Conservation (phyloP, 768 basidiomycete genomes). For the Dentipellis fragilis region DNA sequence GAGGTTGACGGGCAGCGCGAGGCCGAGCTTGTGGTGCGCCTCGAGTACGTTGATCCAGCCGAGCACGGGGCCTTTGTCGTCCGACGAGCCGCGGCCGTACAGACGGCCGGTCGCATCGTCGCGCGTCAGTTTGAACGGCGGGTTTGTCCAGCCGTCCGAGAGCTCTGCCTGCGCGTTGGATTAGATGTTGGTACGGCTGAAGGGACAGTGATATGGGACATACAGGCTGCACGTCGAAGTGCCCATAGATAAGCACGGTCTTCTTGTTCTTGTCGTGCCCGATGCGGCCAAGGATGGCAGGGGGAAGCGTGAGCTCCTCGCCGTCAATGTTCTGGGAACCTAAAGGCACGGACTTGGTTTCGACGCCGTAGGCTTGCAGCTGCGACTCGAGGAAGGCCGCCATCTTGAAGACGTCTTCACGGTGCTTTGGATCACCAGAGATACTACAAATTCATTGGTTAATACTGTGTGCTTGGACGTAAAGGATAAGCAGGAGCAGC, state of each 20-base stretch:
- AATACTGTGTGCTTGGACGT: not conserved
- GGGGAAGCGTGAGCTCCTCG: conserved; percentile 65
- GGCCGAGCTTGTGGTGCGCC: conserved; percentile 58
- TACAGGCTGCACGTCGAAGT: conserved; percentile 93
- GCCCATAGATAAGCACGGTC: conserved; percentile 89
- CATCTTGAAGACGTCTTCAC: conserved; percentile 80
- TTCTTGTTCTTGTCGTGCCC: conserved; percentile 85
- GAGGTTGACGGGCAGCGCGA: conserved; percentile 80
- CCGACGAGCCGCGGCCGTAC: conserved; percentile 79
- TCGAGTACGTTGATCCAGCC: conserved; percentile 89
- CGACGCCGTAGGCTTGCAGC: conserved; percentile 69
- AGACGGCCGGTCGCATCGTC: conserved; percentile 47
- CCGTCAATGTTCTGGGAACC: conserved; percentile 71
- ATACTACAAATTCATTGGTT: conserved; percentile 28
- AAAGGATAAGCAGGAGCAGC: not conserved
- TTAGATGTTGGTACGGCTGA: not conserved
- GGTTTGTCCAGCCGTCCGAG: conserved; percentile 80
- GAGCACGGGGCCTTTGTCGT: conserved; percentile 85
- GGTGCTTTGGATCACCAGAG: conserved; percentile 59
- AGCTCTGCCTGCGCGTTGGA: conserved; percentile 23
- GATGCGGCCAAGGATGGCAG: conserved; percentile 71
- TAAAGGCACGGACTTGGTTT: conserved; percentile 63
- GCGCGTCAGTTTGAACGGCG: conserved; percentile 67
- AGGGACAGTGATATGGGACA: conserved; percentile 17
- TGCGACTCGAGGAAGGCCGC: conserved; percentile 68